Conservation (phyloP, 805 yeast species). For the Hanseniaspora clermontiae region DNA sequence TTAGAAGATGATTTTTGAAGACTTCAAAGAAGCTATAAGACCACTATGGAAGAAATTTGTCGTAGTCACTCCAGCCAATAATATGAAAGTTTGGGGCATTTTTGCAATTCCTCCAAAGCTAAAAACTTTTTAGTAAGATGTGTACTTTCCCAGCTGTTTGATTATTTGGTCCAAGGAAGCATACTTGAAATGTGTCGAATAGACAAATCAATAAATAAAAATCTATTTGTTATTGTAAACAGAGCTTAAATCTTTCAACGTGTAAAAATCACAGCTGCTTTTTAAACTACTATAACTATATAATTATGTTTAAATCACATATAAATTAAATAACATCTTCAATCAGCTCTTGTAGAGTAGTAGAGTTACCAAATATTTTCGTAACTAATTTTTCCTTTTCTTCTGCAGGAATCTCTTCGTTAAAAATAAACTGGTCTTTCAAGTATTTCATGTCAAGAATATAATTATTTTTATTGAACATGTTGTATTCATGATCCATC, state of each 20-base stretch:
- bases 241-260: too few species aligned
- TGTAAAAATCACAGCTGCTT: too few species aligned
- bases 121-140: slow-evolving; percentile 41
- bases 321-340: slow-evolving; percentile 4
- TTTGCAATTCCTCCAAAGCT: slow-evolving; percentile 48
- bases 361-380: slow-evolving; percentile 8
- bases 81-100: slow-evolving; percentile 50
- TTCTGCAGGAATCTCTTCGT: slow-evolving; percentile 18
- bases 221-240: too few species aligned
- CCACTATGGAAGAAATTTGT: slow-evolving; percentile 38
- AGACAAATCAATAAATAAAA: slow-evolving; percentile 29
- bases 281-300: too few species aligned
- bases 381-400: slow-evolving; percentile 6
- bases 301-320: too few species aligned
- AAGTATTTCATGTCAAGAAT: slow-evolving; percentile 10
- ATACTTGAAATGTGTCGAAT: slow-evolving; percentile 42
- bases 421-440: slow-evolving; percentile 8
- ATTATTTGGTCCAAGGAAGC: slow-evolving; percentile 45
- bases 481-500: slow-evolving; percentile 37
- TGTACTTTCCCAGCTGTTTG: slow-evolving; percentile 54
- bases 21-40: slow-evolving; percentile 18
- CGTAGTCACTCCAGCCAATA: slow-evolving; percentile 43
- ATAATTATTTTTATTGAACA: slow-evolving; percentile 10
- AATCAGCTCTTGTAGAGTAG: slow-evolving; percentile 3
- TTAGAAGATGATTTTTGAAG: slow-evolving; percentile 14